Evolutionary conservation across 1,284 basidiomycete genomes (phyloP), one percentile per base, ranked within the genome.

Genomic region (Fomitopsis schrenkii): DNA sequence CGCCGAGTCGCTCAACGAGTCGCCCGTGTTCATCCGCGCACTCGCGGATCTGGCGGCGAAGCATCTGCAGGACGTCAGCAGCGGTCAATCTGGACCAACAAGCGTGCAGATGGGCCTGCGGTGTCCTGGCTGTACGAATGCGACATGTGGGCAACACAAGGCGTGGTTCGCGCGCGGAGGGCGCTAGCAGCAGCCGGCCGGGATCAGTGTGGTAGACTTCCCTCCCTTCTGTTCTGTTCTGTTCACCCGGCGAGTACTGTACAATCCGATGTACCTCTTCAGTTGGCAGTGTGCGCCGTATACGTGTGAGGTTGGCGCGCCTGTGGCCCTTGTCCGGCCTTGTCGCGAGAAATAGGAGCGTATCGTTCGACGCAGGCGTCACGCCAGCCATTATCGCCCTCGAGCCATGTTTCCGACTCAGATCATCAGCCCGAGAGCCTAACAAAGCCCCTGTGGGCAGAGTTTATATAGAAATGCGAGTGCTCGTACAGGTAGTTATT

Each of bases 11-110:
- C 81, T 99, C 62, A 99, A 99, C 76, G 95, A 91, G 65, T 96
- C 94, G n/a, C 97, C 97, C 0, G 93, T 96, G 59, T 99, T 99
- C 76, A 90, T 97, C 66, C 89, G 94, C n/a, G 96, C 96, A 3
- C 81, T 99, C 33, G 97, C 97, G 3, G 97, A 99, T 74, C 90
- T 99, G 62, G 90, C 90, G 36, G 81, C 88, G n/a, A 79, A 84
- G 59, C 97, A 99, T 74, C 79, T 99, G 62, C 81, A 80, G 58
- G 84, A 87, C 54, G 87, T 84, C 65, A 73, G 76, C 36, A 67
- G 80, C 5, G 83, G 85, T 9, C 80, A 79, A 63, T 67, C 71
- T 28, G 86, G 86, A 5, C 86, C 88, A 8, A 86, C 87, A 40
- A 91, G 88, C 67, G 78, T 86, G 41, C 97, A 99, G 78, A 80